phyloP scores from a whole-genome alignment of 441 rosid species.

The Populus hybrid region DNA sequence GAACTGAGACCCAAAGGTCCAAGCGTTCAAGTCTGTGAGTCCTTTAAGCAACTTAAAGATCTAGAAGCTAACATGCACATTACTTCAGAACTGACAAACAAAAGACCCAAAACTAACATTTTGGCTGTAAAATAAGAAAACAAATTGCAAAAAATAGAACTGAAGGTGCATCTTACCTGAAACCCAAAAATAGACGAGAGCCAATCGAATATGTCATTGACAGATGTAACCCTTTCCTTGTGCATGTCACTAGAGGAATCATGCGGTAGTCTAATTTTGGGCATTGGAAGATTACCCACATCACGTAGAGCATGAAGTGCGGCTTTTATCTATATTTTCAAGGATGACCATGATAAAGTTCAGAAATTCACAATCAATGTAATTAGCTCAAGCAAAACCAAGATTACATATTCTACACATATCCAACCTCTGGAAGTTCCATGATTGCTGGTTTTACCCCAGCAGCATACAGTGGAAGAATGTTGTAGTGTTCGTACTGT shows the following conservation, averaged over 20 bases:
- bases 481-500: constrained; percentile 69
- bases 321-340: constrained; percentile 63
- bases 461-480: constrained; percentile 72
- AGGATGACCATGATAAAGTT: constrained; percentile 6
- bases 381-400: constrained; percentile 16
- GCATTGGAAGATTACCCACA: constrained; percentile 66
- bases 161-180: constrained; percentile 56
- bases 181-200: constrained; percentile 89
- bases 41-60: background rate
- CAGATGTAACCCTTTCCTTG: constrained; percentile 44
- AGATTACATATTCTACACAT: constrained; percentile 4
- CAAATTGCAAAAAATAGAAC: background rate
- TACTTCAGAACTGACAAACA: background rate
- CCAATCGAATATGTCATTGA: constrained; percentile 86
- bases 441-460: constrained; percentile 77
- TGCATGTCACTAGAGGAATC: constrained; percentile 30
- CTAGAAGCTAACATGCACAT: background rate
- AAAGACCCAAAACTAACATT: constrained; percentile 9
- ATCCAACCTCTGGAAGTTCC: constrained; percentile 88
- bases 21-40: background rate
- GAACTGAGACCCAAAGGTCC: background rate
- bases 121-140: constrained; percentile 10
- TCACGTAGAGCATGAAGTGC: constrained; percentile 67
- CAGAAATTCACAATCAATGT: background rate
- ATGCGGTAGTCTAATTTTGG: constrained; percentile 27